phyloP scores from a whole-genome alignment of 2,329 filamentous ascomycete species.

The Trichoderma sp. region DNA sequence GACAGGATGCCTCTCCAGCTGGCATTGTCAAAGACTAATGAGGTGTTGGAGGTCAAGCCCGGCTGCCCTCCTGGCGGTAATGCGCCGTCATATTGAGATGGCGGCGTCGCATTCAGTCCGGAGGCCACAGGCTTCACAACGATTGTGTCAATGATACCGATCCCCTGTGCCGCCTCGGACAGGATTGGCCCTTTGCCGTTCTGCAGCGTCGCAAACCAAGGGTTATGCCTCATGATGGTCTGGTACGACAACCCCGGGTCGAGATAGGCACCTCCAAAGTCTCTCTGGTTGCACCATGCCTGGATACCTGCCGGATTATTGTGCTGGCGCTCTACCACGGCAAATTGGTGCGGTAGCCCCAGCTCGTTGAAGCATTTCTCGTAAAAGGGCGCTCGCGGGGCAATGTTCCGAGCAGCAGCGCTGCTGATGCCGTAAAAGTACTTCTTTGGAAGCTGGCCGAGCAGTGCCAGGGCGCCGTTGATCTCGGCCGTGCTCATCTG shows the following conservation, averaged over 20 bases:
- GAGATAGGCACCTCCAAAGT: conserved; percentile 81
- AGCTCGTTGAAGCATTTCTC: conserved; percentile 82
- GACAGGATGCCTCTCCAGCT: conserved; percentile 84
- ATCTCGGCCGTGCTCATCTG: conserved; percentile 86
- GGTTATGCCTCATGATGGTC: conserved; percentile 59
- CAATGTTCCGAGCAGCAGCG: conserved; percentile 61
- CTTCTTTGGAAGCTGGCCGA: conserved; percentile 78
- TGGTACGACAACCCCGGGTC: conserved; percentile 68
- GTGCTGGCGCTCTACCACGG: conserved; percentile 70
- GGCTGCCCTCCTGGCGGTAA: conserved; percentile 32
- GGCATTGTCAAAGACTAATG: conserved; percentile 76
- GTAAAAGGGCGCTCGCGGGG: conserved; percentile 79
- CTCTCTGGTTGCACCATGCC: conserved; percentile 68
- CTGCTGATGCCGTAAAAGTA: conserved; percentile 80
- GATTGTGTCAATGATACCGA: conserved; percentile 81
- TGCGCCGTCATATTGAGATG: conserved; percentile 42
- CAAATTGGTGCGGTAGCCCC: conserved; percentile 81
- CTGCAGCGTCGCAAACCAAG: conserved; percentile 54
- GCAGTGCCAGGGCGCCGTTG: conserved; percentile 73
- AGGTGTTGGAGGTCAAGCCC: conserved; percentile 51
- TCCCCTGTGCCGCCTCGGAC: conserved; percentile 75
- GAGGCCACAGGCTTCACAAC: conserved; percentile 57
- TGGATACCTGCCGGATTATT: conserved; percentile 68
- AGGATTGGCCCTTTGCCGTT: conserved; percentile 57
- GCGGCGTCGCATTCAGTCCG: conserved; percentile 47